A percentile compares a stretch with the other conserved stretches of the same genome.
Evolutionary conservation across 768 basidiomycete genomes (phyloP).

Genomic region (Psilocybe subaeruginosa): DNA sequence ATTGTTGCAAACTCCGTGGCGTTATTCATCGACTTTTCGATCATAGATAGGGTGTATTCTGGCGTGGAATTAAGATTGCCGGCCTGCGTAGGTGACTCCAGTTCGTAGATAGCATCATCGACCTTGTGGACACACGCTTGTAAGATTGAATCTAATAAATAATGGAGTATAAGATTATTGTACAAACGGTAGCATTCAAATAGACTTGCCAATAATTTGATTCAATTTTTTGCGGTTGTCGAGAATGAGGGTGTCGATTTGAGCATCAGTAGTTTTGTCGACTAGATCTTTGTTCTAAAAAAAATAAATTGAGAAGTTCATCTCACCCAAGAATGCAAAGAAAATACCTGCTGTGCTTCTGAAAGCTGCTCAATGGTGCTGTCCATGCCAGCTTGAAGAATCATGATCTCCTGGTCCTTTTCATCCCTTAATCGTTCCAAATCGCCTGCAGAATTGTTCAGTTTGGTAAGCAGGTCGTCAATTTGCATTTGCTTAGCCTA

Average conservation of each 20-base stretch:
- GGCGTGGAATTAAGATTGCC: conserved; percentile 98
- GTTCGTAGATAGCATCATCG: conserved; percentile 95
- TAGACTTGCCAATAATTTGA: conserved; percentile 80
- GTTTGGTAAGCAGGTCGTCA: conserved; percentile 84
- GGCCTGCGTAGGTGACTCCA: conserved; percentile 93
- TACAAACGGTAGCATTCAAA: background rate
- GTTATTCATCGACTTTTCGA: conserved; percentile 94
- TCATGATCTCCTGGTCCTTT: conserved; percentile 96
- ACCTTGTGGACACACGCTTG: conserved; percentile 97
- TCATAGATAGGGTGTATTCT: conserved; percentile 97
- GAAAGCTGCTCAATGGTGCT: conserved; percentile 85
- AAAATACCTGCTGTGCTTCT: conserved; percentile 79
- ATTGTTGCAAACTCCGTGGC: conserved; percentile 95
- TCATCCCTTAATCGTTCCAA: conserved; percentile 87
- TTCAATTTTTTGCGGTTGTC: conserved; percentile 98
- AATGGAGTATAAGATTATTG: conserved; percentile 19
- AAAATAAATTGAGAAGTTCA: conserved; percentile 8
- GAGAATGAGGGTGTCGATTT: conserved; percentile 95
- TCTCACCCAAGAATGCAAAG: background rate
- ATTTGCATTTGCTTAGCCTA: conserved; percentile 97
- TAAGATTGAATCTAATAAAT: conserved; percentile 82
- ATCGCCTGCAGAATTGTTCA: conserved; percentile 76
- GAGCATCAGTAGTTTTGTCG: conserved; percentile 92
- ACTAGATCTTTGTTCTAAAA: conserved; percentile 77
- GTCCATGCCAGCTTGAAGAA: conserved; percentile 96